Percentiles rank a stretch among this genome's conserved stretches.
These are phyloP conservation scores for Fusarium buxicola DNA, from an alignment of 2,329 filamentous ascomycete species.

Conservation along the genomic window DNA sequence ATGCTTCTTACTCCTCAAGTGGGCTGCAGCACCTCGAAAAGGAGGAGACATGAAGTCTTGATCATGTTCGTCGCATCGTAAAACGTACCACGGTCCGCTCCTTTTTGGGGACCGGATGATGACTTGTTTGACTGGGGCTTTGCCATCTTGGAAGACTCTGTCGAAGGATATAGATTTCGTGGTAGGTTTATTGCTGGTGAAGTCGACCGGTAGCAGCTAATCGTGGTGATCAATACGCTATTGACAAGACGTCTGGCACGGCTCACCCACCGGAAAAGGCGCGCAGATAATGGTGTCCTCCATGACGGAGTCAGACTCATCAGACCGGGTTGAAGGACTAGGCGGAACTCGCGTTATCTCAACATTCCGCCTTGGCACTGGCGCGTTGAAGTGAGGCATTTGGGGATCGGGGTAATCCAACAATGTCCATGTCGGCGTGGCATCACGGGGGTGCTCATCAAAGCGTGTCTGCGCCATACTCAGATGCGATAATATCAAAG, in stretches of 20 bases:
- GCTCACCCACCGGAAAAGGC: neutral
- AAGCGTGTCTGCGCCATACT: neutral
- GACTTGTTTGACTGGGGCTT: neutral
- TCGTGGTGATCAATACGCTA: neutral
- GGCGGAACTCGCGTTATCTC: constrained; percentile 1
- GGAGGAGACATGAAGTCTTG: constrained; percentile 7
- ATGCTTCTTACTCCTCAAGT: constrained; percentile 15
- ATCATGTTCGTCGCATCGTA: constrained; percentile 15
- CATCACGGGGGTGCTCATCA: neutral
- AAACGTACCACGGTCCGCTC: constrained; percentile 11
- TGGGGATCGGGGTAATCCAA: constrained; percentile 2
- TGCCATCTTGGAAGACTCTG: constrained; percentile 5
- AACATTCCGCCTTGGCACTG: constrained; percentile 2
- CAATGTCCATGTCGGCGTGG: neutral
- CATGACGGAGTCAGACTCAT: constrained; percentile 4
- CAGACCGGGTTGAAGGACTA: constrained; percentile 5
- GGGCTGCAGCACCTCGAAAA: constrained; percentile 6
- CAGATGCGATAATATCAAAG: neutral
- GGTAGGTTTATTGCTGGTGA: neutral
- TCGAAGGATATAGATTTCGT: neutral
- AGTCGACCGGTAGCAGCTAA: neutral
- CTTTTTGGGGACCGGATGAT: constrained; percentile 8
- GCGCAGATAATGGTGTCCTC: constrained; percentile 11
- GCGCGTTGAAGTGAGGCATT: neutral
- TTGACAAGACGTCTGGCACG: neutral